Conservation (phyloP, 441 rosid genomes). For the Corymbia calophylla region DNA sequence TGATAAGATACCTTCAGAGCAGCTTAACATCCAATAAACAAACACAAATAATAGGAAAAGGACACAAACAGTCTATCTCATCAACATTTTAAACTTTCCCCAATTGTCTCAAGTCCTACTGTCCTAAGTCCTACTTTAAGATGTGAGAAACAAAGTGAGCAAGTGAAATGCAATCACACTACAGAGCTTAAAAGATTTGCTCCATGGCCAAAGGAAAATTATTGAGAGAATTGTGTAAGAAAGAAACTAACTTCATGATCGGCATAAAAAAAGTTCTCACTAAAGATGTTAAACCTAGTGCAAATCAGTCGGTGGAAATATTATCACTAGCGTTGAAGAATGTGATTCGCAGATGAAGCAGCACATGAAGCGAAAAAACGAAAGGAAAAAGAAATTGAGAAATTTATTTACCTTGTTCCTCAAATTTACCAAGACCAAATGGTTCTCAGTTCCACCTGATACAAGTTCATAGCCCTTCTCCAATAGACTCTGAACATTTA, state of each 20-base stretch:
- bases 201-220: not conserved
- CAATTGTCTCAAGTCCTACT: not conserved
- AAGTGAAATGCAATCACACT: not conserved
- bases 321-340: not conserved
- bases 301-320: not conserved
- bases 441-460: slow-evolving; percentile 96
- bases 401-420: slow-evolving; percentile 57
- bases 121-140: not conserved
- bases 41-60: not conserved
- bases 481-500: slow-evolving; percentile 53
- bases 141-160: not conserved
- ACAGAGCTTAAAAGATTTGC: not conserved
- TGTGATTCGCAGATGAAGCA: not conserved
- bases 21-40: not conserved
- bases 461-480: slow-evolving; percentile 81
- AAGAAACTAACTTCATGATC: not conserved
- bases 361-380: not conserved
- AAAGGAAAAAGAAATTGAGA: not conserved
- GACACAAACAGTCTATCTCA: not conserved
- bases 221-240: not conserved
- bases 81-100: not conserved
- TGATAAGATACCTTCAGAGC: not conserved
- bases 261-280: not conserved
- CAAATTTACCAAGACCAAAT: slow-evolving; percentile 87
- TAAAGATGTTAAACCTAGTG: not conserved